Evolutionary conservation across 108 stramenopile species (phyloP).

Genomic region (Fragilaria radians): DNA sequence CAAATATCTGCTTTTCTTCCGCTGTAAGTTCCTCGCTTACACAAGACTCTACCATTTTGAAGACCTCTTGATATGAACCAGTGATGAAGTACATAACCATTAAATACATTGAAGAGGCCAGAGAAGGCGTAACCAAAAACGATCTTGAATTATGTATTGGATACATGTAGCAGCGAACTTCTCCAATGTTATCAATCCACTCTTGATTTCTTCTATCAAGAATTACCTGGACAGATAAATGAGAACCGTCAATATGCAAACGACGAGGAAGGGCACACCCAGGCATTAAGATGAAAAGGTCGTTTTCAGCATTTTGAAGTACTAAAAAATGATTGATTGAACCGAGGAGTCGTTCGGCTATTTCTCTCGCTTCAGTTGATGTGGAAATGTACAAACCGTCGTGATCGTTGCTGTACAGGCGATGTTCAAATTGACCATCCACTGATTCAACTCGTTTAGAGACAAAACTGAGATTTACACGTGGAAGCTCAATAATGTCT

Average conservation of each 20-base stretch:
- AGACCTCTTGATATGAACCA: conserved; percentile 92
- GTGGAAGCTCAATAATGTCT: conserved; percentile 92
- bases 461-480: conserved; percentile 91
- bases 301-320: conserved; percentile 90
- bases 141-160: conserved; percentile 91
- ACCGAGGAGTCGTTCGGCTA: conserved; percentile 78
- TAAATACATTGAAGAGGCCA: conserved; percentile 95
- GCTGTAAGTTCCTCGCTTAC: conserved; percentile 90
- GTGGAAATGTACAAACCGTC: conserved; percentile 93
- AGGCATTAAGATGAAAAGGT: conserved; percentile 92
- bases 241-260: conserved; percentile 71
- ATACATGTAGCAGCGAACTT: conserved; percentile 95
- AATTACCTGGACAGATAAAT: conserved; percentile 85
- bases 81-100: conserved; percentile 96
- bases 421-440: conserved; percentile 63
- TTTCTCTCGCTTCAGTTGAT: conserved; percentile 67
- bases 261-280: conserved; percentile 88
- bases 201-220: conserved; percentile 90
- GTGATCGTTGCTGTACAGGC: conserved; percentile 91
- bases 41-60: conserved; percentile 94
- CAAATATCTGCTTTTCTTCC: conserved; percentile 94
- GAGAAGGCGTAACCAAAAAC: conserved; percentile 89
- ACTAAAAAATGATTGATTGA: conserved; percentile 88
- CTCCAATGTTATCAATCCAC: conserved; percentile 95
- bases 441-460: conserved; percentile 58